Percentiles rank a stretch among this genome's conserved stretches.
phyloP scores from a whole-genome alignment of 2,329 filamentous ascomycete species.

The Didymella arachidicola region DNA sequence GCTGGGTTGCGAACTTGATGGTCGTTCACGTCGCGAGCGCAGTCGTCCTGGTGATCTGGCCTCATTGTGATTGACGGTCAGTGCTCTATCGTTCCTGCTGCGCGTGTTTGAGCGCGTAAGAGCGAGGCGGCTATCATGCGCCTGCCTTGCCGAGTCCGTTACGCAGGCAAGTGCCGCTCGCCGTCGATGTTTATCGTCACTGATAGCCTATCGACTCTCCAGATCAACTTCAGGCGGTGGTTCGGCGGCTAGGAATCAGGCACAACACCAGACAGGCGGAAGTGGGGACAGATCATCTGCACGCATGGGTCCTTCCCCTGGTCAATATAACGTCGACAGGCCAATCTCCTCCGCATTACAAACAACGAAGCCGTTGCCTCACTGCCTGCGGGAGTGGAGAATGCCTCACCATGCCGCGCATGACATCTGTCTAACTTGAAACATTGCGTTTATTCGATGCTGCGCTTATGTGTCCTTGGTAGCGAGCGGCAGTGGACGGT shows the following conservation, averaged over 20 bases:
- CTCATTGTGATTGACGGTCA: background rate
- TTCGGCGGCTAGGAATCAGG: slow-evolving; percentile 2
- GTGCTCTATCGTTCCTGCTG: background rate
- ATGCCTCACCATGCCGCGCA: slow-evolving; percentile 14
- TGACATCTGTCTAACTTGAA: slow-evolving; percentile 17
- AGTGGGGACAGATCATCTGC: slow-evolving; percentile 13
- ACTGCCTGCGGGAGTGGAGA: slow-evolving; percentile 17
- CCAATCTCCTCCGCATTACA: slow-evolving; percentile 21
- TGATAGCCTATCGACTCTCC: background rate
- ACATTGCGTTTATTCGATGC: slow-evolving; percentile 19
- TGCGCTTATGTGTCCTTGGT: slow-evolving; percentile 10
- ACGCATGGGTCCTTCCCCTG: slow-evolving; percentile 15
- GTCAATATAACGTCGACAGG: slow-evolving; percentile 20
- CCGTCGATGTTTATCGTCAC: background rate
- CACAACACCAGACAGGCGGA: slow-evolving; percentile 3
- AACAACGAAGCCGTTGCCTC: slow-evolving; percentile 17
- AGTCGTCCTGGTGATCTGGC: background rate
- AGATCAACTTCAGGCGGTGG: slow-evolving; percentile 1
- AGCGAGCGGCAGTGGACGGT: slow-evolving; percentile 12
- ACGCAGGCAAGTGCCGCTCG: background rate
- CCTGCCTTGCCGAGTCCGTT: background rate
- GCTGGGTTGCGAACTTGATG: background rate
- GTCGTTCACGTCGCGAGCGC: background rate
- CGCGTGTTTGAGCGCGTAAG: background rate
- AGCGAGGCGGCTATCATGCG: background rate